Percentiles rank a stretch among this genome's conserved stretches.
Conservation (phyloP, 176 grass and related monocot genomes). For the Hyparrhenia diplandra region DNA sequence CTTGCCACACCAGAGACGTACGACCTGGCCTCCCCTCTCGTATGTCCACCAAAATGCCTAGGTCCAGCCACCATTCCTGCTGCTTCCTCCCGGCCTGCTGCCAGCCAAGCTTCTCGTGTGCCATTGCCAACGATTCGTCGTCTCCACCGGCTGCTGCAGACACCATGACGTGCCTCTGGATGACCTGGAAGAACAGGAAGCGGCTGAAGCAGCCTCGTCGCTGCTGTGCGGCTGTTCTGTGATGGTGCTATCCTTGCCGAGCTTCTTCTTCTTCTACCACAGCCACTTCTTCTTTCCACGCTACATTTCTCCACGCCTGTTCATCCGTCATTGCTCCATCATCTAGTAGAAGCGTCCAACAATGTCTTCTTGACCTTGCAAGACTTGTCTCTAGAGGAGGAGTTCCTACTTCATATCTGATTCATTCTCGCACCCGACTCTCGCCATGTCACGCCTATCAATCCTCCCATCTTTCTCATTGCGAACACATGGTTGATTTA, state of each 20-base stretch:
- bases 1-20: background rate
- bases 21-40: background rate
- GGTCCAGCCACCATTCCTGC: background rate
- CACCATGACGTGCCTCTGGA: background rate
- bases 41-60: constrained; percentile 2
- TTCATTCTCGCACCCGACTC: no score
- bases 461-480: no score
- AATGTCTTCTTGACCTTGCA: no score
- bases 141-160: background rate
- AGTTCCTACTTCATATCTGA: no score
- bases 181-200: background rate
- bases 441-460: no score
- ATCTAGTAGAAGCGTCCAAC: no score
- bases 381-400: no score
- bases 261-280: constrained; percentile 2
- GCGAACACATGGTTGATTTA: no score
- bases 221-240: background rate
- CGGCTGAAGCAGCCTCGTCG: background rate
- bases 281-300: no score
- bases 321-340: no score
- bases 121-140: background rate
- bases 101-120: background rate
- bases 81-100: background rate
- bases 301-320: no score
- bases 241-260: constrained; percentile 30